A percentile compares a stretch with the other conserved stretches of the same genome.
phyloP scores from a whole-genome alignment of 1,284 basidiomycete genomes.

The Singerocomus rubriflavus region DNA sequence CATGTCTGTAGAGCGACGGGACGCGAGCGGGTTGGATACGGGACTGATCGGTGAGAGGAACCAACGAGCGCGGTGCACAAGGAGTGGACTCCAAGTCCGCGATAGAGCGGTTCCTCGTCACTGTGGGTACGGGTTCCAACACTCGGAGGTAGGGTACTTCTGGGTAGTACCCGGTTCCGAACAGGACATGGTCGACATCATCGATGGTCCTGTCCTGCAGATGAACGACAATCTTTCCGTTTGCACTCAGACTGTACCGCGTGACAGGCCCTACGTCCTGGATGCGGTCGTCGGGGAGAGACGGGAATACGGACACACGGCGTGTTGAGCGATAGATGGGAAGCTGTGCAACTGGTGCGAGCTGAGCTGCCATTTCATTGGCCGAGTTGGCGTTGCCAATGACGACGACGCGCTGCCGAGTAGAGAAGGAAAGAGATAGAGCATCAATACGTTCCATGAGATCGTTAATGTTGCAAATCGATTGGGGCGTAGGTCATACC shows the following conservation, averaged over 20 bases:
- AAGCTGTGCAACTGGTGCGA: slow-evolving; percentile 33
- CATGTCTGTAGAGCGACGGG: slow-evolving; percentile 41
- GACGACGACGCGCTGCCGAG: slow-evolving; percentile 39
- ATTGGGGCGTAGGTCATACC: slow-evolving; percentile 26
- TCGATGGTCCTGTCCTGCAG: slow-evolving; percentile 36
- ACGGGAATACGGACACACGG: slow-evolving; percentile 39
- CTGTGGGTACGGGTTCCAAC: slow-evolving; percentile 19
- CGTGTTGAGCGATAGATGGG: slow-evolving; percentile 46
- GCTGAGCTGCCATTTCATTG: slow-evolving; percentile 47
- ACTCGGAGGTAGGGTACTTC: slow-evolving; percentile 43
- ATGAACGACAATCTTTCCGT: slow-evolving; percentile 32
- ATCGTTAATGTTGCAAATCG: too few species aligned
- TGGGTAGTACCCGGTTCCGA: slow-evolving; percentile 45
- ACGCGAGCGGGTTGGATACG: slow-evolving; percentile 34
- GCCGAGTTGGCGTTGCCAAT: slow-evolving; percentile 48
- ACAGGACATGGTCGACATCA: slow-evolving; percentile 41
- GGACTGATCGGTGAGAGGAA: slow-evolving; percentile 21
- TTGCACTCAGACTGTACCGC: slow-evolving; percentile 27
- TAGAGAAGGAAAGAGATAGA: not conserved
- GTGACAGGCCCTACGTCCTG: slow-evolving; percentile 39
- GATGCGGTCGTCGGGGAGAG: slow-evolving; percentile 41
- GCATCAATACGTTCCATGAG: too few species aligned
- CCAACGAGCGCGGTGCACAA: not conserved
- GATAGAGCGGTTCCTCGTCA: not conserved
- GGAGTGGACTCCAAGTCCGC: not conserved